phyloP scores from a whole-genome alignment of 2,329 filamentous ascomycete genomes.

The Ascocoryne sarcoides region DNA sequence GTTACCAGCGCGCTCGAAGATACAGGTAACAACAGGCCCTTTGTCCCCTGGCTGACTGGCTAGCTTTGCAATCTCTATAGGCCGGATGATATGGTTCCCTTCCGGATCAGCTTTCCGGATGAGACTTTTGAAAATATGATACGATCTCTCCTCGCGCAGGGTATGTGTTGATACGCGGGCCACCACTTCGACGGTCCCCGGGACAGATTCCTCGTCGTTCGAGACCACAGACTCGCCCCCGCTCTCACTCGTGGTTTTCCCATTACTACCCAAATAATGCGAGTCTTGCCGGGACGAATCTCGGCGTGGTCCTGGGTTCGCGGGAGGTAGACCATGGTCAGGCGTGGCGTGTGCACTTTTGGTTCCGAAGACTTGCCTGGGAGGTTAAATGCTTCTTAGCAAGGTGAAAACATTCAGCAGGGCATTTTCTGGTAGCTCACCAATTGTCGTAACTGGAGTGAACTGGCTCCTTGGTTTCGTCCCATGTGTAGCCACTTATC shows the following conservation, averaged over 20 bases:
- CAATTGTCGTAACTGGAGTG: conserved; percentile 81
- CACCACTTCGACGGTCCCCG: conserved; percentile 42
- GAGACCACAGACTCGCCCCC: conserved; percentile 3
- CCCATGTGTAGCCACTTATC: conserved; percentile 68
- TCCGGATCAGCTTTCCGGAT: conserved; percentile 61
- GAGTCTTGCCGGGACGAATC: conserved; percentile 1
- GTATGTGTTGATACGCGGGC: conserved; percentile 77
- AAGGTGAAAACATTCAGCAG: not conserved
- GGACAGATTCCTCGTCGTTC: not conserved
- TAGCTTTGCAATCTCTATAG: conserved; percentile 69
- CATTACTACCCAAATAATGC: not conserved
- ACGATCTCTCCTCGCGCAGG: conserved; percentile 77
- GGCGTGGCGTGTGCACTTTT: conserved; percentile 23
- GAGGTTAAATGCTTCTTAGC: conserved; percentile 4
- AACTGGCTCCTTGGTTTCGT: conserved; percentile 50
- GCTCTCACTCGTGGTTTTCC: conserved; percentile 9
- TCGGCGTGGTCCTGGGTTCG: conserved; percentile 18
- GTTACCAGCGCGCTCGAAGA: conserved; percentile 68
- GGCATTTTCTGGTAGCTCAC: conserved; percentile 34
- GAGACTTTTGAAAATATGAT: conserved; percentile 69
- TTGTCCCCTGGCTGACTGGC: conserved; percentile 60
- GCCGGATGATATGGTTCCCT: conserved; percentile 67
- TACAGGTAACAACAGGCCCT: conserved; percentile 61
- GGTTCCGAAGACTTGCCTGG: conserved; percentile 57
- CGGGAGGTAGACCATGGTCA: not conserved